Evolutionary conservation across 2,329 filamentous ascomycete species (phyloP), one percentile per base, ranked within the genome.

Genomic region (Aspergillus sp.): DNA sequence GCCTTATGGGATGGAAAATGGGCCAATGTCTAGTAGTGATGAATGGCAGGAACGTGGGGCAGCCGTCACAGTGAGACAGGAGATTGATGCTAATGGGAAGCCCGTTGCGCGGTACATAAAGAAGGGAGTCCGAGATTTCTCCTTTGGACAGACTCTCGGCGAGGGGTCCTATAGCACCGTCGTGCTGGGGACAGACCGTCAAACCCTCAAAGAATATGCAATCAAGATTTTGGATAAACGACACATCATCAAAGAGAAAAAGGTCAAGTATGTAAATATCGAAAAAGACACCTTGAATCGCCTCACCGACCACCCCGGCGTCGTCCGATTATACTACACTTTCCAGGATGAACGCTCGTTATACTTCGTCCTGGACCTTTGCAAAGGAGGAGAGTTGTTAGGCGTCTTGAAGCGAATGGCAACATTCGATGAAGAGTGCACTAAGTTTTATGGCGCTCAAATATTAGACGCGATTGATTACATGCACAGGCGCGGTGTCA

Each of bases 201-300:
- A 96, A 74, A 96, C 91, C 1, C 79, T 96, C 57, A 96, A 96
- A 69, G 93, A 99, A 74, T 98, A 98, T 71, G 95, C 95, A 25
- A 93, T 99, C 77, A 99, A 99, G 75, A 93, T 99, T 15, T 84
- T 99, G 47, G 95, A 99, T 77, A 99, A 99, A 78, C 87, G 92
- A 68, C 95, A 99, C 75, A 99, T 99, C 70, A 99, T 99, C 81
- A 99, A 98, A 77, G 95, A 99, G 78, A 98, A 96, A 77, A 99
- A 99, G 82, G 96, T 99, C 70, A 99, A 99, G 82, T 99, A 99
- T 71, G 95, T 99, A 76, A 99, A 98, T 76, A 99, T 99, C 68
- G 95, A 99, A 76, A 97, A 97, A 79, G 93, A 99, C 76, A 98
- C 95, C 0, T 81, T 99, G 56, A 99, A 99, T 72, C 88, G 95